phyloP scores from a whole-genome alignment of 169 alveolate species.

The Plasmodium vinckei region DNA sequence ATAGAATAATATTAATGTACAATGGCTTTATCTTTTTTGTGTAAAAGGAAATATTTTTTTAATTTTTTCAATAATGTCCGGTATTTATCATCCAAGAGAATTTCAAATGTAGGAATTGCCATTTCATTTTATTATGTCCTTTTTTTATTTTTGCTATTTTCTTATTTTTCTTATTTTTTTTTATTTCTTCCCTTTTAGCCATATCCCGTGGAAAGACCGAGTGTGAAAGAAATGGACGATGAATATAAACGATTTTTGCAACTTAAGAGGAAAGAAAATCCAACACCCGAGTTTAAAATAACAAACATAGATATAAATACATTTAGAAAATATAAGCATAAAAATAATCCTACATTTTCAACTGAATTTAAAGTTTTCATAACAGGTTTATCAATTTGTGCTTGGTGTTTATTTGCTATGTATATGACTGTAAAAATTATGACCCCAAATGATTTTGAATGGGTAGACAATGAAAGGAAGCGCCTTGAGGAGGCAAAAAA shows the following conservation, averaged over 20 bases:
- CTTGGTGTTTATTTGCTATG: conserved; percentile 84
- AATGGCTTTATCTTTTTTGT: not conserved
- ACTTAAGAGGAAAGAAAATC: conserved; percentile 33
- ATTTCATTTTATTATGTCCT: not conserved
- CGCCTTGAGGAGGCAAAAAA: conserved; percentile 85
- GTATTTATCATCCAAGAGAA: conserved; percentile 25
- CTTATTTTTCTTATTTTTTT: not conserved
- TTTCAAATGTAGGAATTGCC: conserved; percentile 7
- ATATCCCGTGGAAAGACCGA: conserved; percentile 46
- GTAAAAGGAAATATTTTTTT: not conserved
- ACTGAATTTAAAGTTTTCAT: conserved; percentile 66
- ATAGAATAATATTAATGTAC: no score
- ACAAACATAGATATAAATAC: conserved; percentile 66
- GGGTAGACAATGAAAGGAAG: conserved; percentile 85
- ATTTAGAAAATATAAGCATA: conserved; percentile 59
- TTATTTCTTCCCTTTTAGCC: conserved; percentile 14
- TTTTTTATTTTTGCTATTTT: not conserved
- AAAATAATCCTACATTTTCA: conserved; percentile 62
- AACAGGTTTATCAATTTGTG: conserved; percentile 79
- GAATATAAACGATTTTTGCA: conserved; percentile 38
- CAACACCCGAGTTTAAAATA: conserved; percentile 37
- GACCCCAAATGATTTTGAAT: conserved; percentile 85
- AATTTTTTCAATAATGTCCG: conserved; percentile 10
- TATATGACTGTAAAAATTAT: conserved; percentile 80
- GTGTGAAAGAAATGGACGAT: conserved; percentile 73